Base-by-base conservation (phyloP, 805 yeast species). In the Suhomyces xylopsoci region DNA sequence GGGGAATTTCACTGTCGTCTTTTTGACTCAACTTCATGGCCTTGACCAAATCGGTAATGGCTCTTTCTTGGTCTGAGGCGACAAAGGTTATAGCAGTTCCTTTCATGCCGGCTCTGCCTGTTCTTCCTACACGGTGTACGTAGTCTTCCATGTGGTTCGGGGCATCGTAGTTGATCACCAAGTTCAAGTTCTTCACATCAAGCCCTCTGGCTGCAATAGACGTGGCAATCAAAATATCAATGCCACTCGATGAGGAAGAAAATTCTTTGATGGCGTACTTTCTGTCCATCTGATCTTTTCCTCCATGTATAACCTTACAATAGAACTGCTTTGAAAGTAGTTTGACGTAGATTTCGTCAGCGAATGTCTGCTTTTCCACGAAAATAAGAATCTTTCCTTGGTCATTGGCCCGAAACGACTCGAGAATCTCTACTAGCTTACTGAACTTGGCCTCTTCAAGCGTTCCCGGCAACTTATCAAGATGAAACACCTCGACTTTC, bases 131-230 rank as follows among this genome's bases (percentile, higher is more conserved):
- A 7, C 98, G 80, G 70, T 94, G 99, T 10, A 94, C 93, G 63
- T 94, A 94, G 66, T 94, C 98, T 56, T 96, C 98, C 78, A 91
- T 79, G 55, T 92, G 96, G 57, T 80, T 88, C 0, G 97, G 96
- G 1, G 90, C 74, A n/a, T 77, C 81, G 55, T 63, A 70, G 57
- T 94, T 88, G 6, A 94, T 74, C 2, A 94, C 98, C 44, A 92
- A 67, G 52, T 84, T 84, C 24, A 93, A 79, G 20, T 85, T 87
- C 49, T 90, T 88, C n/a, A 94, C 97, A 69, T 94, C 97, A 22
- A 94, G 73, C 0, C 99, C 99, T 56, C 99, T 78, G 0, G 99
- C 97, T 2, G 97, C 90, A 24, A 94, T 88, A 2, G 97, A 94
- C 0, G 99, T 94, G 7, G 97, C 97, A 25, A 94, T 81, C 47